Conservation (phyloP, 768 basidiomycete genomes). For the Mycena galopus region DNA sequence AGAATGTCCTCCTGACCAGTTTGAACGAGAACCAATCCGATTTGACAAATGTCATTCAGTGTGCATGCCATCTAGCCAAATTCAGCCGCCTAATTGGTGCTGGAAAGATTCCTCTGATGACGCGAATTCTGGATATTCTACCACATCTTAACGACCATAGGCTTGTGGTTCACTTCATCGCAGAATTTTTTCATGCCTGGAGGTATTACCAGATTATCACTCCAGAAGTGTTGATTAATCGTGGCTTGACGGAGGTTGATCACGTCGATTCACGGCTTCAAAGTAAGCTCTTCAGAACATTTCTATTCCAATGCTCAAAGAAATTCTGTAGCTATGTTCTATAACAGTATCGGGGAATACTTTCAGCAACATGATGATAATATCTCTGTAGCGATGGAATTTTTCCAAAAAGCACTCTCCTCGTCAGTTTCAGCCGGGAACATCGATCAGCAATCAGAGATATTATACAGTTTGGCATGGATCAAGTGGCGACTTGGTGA, state of each 20-base stretch:
- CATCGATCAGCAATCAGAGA: not conserved
- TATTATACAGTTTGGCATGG: not conserved
- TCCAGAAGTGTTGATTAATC: not conserved
- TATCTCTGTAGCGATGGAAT: not conserved
- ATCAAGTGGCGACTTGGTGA: not conserved
- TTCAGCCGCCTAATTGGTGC: no score
- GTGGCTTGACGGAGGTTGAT: not conserved
- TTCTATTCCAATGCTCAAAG: not conserved
- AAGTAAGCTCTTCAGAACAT: not conserved
- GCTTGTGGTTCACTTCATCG: not conserved
- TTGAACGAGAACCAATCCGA: no score
- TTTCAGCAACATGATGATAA: not conserved
- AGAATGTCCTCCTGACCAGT: no score
- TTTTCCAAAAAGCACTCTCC: not conserved
- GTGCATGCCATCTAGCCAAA: no score
- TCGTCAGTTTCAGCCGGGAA: not conserved
- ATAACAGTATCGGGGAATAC: not conserved
- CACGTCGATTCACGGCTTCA: not conserved
- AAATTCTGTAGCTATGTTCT: not conserved
- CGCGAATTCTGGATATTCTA: not conserved
- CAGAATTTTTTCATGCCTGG: not conserved
- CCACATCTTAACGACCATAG: not conserved
- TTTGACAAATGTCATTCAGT: no score
- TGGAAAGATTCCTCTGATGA: not conserved
- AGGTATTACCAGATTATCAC: not conserved